phyloP scores from a whole-genome alignment of 768 basidiomycete genomes.

The Amanita brunnescens region DNA sequence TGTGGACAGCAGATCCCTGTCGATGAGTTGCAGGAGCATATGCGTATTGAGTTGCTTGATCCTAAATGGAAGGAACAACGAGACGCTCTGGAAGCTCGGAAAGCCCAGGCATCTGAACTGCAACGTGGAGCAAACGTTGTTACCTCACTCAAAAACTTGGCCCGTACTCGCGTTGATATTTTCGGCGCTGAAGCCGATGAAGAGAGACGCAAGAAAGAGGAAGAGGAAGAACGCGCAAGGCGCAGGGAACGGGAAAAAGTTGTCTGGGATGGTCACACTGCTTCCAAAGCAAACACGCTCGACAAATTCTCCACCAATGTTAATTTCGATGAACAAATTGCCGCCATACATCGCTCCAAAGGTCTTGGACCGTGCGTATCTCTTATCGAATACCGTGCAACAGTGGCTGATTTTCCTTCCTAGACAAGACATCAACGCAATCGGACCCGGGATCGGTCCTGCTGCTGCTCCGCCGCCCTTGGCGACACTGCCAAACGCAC shows the following conservation, averaged over 20 bases:
- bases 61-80: constrained; percentile 98
- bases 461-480: constrained; percentile 57
- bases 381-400: not conserved
- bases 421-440: constrained; percentile 69
- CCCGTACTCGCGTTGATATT: constrained; percentile 93
- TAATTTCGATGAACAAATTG: constrained; percentile 97
- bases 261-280: constrained; percentile 98
- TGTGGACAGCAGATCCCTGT: constrained; percentile 96
- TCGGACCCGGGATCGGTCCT: constrained; percentile 84
- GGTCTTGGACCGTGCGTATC: constrained; percentile 74
- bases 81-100: constrained; percentile 79
- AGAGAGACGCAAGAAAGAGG: constrained; percentile 77
- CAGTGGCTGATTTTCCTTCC: constrained; percentile 10
- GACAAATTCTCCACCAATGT: constrained; percentile 91
- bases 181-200: constrained; percentile 94
- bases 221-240: constrained; percentile 74
- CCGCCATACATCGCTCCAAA: constrained; percentile 89
- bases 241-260: constrained; percentile 89
- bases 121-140: constrained; percentile 91
- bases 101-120: constrained; percentile 80
- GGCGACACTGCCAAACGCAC: constrained; percentile 57
- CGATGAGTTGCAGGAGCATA: constrained; percentile 93
- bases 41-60: constrained; percentile 96
- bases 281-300: constrained; percentile 83
- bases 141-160: constrained; percentile 86